A percentile compares a stretch with the other conserved stretches of the same genome.
Evolutionary conservation across 2,329 filamentous ascomycete species (phyloP).

Genomic region (Cordyceps fumosorosea): DNA sequence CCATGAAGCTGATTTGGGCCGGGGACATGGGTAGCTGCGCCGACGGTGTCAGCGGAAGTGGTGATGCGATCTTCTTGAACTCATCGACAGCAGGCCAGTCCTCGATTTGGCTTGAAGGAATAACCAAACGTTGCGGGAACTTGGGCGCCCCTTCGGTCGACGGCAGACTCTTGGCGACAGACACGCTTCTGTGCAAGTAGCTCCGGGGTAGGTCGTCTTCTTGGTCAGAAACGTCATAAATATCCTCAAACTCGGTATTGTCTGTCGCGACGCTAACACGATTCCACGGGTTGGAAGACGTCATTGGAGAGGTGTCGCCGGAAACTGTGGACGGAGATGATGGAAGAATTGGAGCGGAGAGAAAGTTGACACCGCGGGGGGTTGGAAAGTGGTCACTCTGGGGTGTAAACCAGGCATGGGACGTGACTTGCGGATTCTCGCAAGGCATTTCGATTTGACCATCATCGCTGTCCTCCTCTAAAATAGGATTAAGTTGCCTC

Average conservation of each 20-base stretch:
- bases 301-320: constrained; percentile 47
- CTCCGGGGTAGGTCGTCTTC: constrained; percentile 42
- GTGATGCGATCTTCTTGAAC: constrained; percentile 46
- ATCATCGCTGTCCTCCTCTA: constrained; percentile 48
- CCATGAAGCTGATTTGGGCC: constrained; percentile 65
- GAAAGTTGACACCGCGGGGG: constrained; percentile 59
- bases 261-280: constrained; percentile 56
- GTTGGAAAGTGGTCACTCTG: constrained; percentile 64
- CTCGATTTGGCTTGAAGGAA: constrained; percentile 36
- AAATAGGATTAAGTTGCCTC: constrained; percentile 58
- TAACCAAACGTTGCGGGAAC: constrained; percentile 41
- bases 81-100: constrained; percentile 38
- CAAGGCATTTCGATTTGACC: constrained; percentile 5
- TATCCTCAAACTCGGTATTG: constrained; percentile 72
- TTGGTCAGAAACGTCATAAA: constrained; percentile 81
- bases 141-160: constrained; percentile 20
- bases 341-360: constrained; percentile 55
- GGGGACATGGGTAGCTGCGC: constrained; percentile 70
- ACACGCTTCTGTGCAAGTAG: constrained; percentile 20
- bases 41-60: constrained; percentile 57
- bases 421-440: constrained; percentile 38
- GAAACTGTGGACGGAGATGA: constrained; percentile 53
- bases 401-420: constrained; percentile 53
- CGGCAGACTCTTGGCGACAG: constrained; percentile 37
- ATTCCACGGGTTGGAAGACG: constrained; percentile 56